Evolutionary conservation across 164 flowering plant species (phyloP).

Genomic region (Vitis amurensis): DNA sequence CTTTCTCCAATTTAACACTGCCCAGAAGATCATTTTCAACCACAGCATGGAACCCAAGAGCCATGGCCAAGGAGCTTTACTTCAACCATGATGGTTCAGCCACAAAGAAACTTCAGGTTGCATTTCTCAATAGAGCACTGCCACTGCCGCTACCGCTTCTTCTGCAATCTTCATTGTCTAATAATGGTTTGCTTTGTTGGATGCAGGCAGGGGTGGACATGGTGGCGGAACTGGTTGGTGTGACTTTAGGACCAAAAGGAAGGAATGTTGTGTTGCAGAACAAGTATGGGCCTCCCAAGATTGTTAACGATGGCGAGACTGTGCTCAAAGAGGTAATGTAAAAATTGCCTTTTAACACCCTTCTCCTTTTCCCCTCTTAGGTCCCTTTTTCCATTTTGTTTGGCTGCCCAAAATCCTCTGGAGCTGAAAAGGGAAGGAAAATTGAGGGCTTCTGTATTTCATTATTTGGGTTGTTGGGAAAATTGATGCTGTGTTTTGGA

Average conservation of each 20-base stretch:
- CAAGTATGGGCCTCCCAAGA: slow-evolving; percentile 93
- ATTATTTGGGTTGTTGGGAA: too few species aligned
- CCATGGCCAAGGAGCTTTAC: slow-evolving; percentile 70
- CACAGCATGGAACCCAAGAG: slow-evolving; percentile 27
- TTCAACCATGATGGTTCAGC: slow-evolving; percentile 86
- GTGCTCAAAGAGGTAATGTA: slow-evolving; percentile 76
- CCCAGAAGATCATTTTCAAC: slow-evolving; percentile 22
- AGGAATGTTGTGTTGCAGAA: slow-evolving; percentile 91
- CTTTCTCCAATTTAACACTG: slow-evolving; percentile 25
- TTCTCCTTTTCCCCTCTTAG: background rate
- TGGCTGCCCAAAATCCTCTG: background rate
- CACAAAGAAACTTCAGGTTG: slow-evolving; percentile 76
- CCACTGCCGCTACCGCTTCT: too few species aligned
- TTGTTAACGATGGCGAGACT: slow-evolving; percentile 91
- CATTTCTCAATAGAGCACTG: too few species aligned
- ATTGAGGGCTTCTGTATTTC: too few species aligned
- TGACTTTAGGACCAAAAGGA: slow-evolving; percentile 91
- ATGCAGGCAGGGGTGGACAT: slow-evolving; percentile 78
- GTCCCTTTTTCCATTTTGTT: background rate
- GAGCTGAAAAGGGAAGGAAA: too few species aligned
- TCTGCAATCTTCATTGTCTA: too few species aligned
- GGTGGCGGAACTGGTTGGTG: slow-evolving; percentile 83
- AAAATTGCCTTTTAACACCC: background rate
- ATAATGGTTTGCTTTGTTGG: background rate
- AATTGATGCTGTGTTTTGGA: too few species aligned